These are phyloP conservation scores for Melocanna baccifera DNA, from an alignment of 176 grass and related monocot species.

Conservation along the genomic window DNA sequence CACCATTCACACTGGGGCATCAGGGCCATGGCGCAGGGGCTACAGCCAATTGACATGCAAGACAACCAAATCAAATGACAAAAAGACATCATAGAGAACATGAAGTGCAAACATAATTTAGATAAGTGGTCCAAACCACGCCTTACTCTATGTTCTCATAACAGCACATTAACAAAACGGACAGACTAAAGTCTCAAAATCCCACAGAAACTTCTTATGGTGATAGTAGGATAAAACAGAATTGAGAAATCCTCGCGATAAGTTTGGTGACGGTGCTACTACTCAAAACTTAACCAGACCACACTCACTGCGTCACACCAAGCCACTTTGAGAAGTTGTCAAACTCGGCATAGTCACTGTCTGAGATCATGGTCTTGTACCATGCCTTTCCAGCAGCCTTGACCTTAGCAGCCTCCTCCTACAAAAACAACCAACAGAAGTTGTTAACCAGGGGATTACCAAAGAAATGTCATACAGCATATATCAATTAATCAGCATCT, in stretches of 20 bases:
- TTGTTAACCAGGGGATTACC: not conserved
- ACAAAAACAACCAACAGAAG: not conserved
- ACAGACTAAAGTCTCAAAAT: conserved; percentile 3
- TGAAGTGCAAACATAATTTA: not conserved
- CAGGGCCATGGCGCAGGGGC: not conserved
- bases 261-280: not conserved
- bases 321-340: conserved; percentile 94
- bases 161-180: conserved; percentile 1
- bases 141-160: conserved; percentile 30
- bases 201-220: conserved; percentile 12
- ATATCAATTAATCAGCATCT: not conserved
- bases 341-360: conserved; percentile 72
- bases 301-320: conserved; percentile 56
- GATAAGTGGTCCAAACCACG: not conserved
- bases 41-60: not conserved
- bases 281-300: conserved; percentile 34
- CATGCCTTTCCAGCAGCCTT: conserved; percentile 68
- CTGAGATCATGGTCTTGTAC: conserved; percentile 87
- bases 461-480: not conserved
- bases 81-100: not conserved
- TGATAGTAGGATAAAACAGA: conserved; percentile 16
- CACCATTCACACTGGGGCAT: not conserved
- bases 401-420: conserved; percentile 46
- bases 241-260: not conserved
- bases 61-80: not conserved